Base-by-base conservation (phyloP, 257 asterid genomes). In the Thymus quinquecostatus region DNA sequence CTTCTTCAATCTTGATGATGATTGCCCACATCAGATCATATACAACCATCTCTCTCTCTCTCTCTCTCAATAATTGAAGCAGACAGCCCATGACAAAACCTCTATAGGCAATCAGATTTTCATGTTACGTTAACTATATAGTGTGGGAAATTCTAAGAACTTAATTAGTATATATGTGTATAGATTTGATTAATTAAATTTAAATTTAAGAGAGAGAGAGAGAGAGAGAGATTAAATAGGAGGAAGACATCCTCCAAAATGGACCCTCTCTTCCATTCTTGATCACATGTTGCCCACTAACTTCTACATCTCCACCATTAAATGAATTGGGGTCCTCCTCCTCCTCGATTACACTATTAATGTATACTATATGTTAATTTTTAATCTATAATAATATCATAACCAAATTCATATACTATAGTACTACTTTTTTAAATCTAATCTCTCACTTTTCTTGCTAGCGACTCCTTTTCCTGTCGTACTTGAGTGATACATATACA, bases 251-350 rank as follows among this genome's bases (percentile, higher is more conserved):
- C 66, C 66, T 41, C 60, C 49, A 33, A 72, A 8, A 84, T 84
- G 96, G 93, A 84, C 91, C 97, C 92, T 64, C 72, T 30, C 8
- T 77, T 70, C 86, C 90, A 84, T 78, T 65, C 85, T 73, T 21
- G 21, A 21, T 83, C 95, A 92, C 98, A 87, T 90, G 97, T 70
- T 83, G 85, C 87, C 95, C 97, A 88, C 97, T 85, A 84, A 71
- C 90, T 68, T 81, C 91, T 50, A 79, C 87, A 84, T 87, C 85
- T 82, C 65, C 14, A 69, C 89, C 80, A 88, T 87, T 86, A 44
- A 85, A 78, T 85, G 82, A 69, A 27, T 10, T 70, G 81, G 86
- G 79, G 66, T 47, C 81, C 87, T 21, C 57, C 80, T 47, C 81
- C 87, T 21, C 57, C 80, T 72, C 45, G 49, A 77, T 75, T 78